phyloP scores from a whole-genome alignment of 441 rosid species.

The Rhodomyrtus psidioides region DNA sequence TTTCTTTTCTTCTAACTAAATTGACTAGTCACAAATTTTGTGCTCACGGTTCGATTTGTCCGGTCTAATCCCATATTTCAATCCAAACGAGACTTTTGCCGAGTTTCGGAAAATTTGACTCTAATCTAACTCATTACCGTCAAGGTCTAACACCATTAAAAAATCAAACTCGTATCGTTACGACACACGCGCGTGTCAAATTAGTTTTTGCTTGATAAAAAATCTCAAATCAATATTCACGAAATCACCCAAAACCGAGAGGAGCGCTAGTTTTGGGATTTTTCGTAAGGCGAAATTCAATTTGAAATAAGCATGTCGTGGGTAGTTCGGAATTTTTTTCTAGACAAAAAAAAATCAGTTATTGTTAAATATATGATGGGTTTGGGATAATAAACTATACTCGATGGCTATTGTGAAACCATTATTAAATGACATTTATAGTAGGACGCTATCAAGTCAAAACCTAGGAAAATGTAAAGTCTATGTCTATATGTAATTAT shows the following conservation, averaged over 20 bases:
- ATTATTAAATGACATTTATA: not conserved
- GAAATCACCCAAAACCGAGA: not conserved
- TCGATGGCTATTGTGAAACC: not conserved
- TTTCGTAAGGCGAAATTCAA: accelerated
- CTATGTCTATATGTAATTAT: not conserved
- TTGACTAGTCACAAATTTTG: not conserved
- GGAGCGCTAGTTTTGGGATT: not conserved
- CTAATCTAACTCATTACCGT: not conserved
- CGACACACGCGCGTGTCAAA: accelerated
- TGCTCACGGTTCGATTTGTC: not conserved
- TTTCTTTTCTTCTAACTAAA: not conserved
- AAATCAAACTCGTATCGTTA: not conserved
- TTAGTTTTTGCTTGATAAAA: too few species aligned
- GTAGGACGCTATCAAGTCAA: not conserved
- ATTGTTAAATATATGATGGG: not conserved
- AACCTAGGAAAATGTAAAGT: not conserved
- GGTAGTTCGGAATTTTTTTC: not conserved
- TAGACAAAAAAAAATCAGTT: too few species aligned
- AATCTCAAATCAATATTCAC: not conserved
- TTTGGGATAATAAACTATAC: not conserved
- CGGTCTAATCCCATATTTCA: not conserved
- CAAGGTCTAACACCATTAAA: not conserved
- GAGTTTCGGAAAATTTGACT: not conserved
- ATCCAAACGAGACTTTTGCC: not conserved
- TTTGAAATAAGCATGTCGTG: not conserved